Evolutionary conservation across 2,329 filamentous ascomycete species (phyloP).

Genomic region (Penicillium digitatum): DNA sequence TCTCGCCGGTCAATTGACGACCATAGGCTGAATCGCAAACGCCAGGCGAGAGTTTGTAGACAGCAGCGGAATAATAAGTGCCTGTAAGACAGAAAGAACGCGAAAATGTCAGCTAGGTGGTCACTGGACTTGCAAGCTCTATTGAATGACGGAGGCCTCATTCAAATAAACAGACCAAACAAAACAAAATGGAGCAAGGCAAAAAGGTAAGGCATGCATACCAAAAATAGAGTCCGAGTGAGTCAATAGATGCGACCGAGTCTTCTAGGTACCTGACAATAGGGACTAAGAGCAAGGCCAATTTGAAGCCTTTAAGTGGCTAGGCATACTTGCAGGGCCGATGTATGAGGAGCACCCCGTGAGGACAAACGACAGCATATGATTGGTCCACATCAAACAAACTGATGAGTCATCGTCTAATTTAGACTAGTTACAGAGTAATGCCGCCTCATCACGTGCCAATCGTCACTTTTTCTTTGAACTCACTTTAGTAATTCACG

Average conservation of each 20-base stretch:
- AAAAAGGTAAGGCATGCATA: not conserved
- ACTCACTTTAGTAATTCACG: conserved; percentile 5
- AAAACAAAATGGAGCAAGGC: not conserved
- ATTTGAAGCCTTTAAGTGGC: conserved; percentile 1
- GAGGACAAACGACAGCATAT: conserved; percentile 33
- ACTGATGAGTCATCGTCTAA: conserved; percentile 11
- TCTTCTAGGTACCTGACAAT: not conserved
- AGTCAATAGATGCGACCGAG: conserved; percentile 6
- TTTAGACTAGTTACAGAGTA: not conserved
- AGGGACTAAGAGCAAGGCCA: not conserved
- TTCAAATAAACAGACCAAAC: not conserved
- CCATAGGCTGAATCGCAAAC: conserved; percentile 23
- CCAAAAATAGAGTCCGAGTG: not conserved
- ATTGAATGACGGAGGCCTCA: not conserved
- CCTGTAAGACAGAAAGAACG: conserved; percentile 10
- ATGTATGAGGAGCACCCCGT: conserved; percentile 21
- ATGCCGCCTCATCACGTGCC: conserved; percentile 20
- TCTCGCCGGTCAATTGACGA: conserved; percentile 42
- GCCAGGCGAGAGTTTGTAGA: not conserved
- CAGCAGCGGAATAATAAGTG: conserved; percentile 2
- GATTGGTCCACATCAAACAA: conserved; percentile 21
- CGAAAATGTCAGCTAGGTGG: conserved; percentile 15
- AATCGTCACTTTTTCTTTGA: conserved; percentile 33
- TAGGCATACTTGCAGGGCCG: conserved; percentile 8
- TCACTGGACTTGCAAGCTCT: conserved; percentile 15